Percentiles rank a stretch among this genome's conserved stretches.
Evolutionary conservation across 2,329 filamentous ascomycete species (phyloP).

Genomic region (Meredithiella fracta): DNA sequence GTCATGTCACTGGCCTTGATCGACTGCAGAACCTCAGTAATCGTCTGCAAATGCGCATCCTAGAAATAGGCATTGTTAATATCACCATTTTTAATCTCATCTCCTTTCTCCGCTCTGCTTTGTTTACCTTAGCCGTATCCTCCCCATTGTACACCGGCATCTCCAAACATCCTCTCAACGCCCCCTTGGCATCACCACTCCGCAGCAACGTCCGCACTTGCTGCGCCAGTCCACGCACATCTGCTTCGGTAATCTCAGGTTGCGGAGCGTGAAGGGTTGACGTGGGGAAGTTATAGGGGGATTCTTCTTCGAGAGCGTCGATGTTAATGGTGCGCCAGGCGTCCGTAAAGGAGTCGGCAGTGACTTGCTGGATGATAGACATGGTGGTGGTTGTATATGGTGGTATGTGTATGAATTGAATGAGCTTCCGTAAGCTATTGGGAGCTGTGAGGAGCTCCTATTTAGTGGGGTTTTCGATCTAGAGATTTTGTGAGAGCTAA

Average conservation of each 20-base stretch:
- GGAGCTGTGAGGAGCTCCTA: constrained; percentile 11
- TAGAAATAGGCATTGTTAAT: constrained; percentile 23
- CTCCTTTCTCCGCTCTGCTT: not conserved
- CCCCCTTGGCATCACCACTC: constrained; percentile 75
- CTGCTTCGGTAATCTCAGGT: constrained; percentile 56
- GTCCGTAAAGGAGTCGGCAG: constrained; percentile 41
- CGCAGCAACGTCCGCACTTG: constrained; percentile 80
- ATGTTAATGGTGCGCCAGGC: constrained; percentile 85
- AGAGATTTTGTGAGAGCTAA: no score
- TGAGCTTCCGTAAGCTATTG: not conserved
- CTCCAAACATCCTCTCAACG: constrained; percentile 68
- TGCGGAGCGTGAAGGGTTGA: constrained; percentile 64
- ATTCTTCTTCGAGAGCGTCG: constrained; percentile 79
- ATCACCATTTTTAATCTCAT: constrained; percentile 15
- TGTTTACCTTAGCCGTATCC: constrained; percentile 39
- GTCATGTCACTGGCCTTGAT: constrained; percentile 96
- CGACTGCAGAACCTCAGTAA: constrained; percentile 85
- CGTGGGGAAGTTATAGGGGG: constrained; percentile 78
- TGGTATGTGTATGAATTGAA: not conserved
- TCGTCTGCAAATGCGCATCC: constrained; percentile 73
- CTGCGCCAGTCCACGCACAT: constrained; percentile 59
- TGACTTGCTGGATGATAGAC: constrained; percentile 54
- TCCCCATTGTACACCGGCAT: constrained; percentile 58
- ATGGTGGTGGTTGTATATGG: constrained; percentile 22
- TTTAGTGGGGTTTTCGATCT: constrained; percentile 1